A percentile compares a stretch with the other conserved stretches of the same genome.
Evolutionary conservation across 192 early-diverging fungal species (phyloP).

Genomic region (Coemansia sp.): DNA sequence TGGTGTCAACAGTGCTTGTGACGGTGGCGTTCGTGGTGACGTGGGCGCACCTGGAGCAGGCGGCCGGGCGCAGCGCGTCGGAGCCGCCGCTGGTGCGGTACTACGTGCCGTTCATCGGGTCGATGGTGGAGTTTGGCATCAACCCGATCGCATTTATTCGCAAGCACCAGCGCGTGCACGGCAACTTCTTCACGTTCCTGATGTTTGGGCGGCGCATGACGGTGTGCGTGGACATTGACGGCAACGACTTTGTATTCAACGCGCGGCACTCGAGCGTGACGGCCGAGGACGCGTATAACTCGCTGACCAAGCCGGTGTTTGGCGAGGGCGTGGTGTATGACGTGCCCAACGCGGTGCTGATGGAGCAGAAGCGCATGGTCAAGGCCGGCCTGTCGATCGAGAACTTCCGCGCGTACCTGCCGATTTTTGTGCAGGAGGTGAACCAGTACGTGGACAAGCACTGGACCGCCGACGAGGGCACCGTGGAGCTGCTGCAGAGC

Average conservation of each 20-base stretch:
- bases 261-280: slow-evolving; percentile 76
- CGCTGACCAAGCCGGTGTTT: slow-evolving; percentile 91
- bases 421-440: slow-evolving; percentile 80
- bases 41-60: slow-evolving; percentile 52
- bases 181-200: slow-evolving; percentile 88
- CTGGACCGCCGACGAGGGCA: slow-evolving; percentile 54
- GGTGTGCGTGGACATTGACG: slow-evolving; percentile 81
- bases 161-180: slow-evolving; percentile 77
- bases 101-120: slow-evolving; percentile 84
- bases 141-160: slow-evolving; percentile 84
- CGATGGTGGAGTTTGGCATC: slow-evolving; percentile 81
- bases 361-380: slow-evolving; percentile 99
- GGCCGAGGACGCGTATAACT: slow-evolving; percentile 90
- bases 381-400: slow-evolving; percentile 87
- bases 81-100: slow-evolving; percentile 69
- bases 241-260: slow-evolving; percentile 98
- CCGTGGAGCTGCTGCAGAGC: slow-evolving; percentile 69
- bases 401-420: slow-evolving; percentile 82
- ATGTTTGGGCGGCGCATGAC: slow-evolving; percentile 92
- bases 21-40: slow-evolving; percentile 27
- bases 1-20: slow-evolving; percentile 16
- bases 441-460: slow-evolving; percentile 68
- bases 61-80: slow-evolving; percentile 42
- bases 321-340: slow-evolving; percentile 96
- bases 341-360: slow-evolving; percentile 82